These are phyloP conservation scores for Globisporangium nagaii DNA, from an alignment of 352 stramenopile genomes.

Conservation along the genomic window DNA sequence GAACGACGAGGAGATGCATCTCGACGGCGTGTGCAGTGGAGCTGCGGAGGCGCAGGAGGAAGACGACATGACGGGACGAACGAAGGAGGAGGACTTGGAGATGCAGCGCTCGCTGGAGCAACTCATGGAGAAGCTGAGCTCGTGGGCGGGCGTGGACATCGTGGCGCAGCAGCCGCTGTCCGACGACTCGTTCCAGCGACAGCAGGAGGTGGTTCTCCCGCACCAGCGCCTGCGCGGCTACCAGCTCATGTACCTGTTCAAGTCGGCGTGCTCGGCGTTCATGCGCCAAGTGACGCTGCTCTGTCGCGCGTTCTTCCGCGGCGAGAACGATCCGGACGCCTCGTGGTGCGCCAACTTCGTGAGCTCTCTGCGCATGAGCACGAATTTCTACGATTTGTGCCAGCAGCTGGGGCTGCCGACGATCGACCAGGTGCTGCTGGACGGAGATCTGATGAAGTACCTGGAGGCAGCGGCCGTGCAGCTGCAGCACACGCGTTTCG, in stretches of 20 bases:
- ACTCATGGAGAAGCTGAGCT: constrained; percentile 47
- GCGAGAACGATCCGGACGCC: constrained; percentile 68
- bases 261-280: constrained; percentile 66
- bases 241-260: constrained; percentile 63
- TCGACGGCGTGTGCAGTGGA: constrained; percentile 8
- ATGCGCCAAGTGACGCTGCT: constrained; percentile 78
- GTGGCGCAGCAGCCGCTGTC: constrained; percentile 13
- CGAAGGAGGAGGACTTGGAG: constrained; percentile 20
- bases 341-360: constrained; percentile 79
- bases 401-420: constrained; percentile 66
- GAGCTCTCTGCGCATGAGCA: constrained; percentile 63
- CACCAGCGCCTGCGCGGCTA: constrained; percentile 34
- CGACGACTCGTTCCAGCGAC: constrained; percentile 1
- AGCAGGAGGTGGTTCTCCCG: constrained; percentile 8
- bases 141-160: constrained; percentile 33
- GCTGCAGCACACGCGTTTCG: constrained; percentile 38
- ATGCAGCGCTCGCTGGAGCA: constrained; percentile 43
- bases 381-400: constrained; percentile 69
- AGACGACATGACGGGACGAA: constrained; percentile 9
- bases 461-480: constrained; percentile 47
- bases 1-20: constrained; percentile 28
- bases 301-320: constrained; percentile 70
- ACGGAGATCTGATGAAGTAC: constrained; percentile 47
- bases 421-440: constrained; percentile 46
- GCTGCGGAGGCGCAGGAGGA: constrained; percentile 4